Evolutionary conservation across 1,284 basidiomycete genomes (phyloP), one percentile per base, ranked within the genome.

Genomic region (Jaminaea rosea): DNA sequence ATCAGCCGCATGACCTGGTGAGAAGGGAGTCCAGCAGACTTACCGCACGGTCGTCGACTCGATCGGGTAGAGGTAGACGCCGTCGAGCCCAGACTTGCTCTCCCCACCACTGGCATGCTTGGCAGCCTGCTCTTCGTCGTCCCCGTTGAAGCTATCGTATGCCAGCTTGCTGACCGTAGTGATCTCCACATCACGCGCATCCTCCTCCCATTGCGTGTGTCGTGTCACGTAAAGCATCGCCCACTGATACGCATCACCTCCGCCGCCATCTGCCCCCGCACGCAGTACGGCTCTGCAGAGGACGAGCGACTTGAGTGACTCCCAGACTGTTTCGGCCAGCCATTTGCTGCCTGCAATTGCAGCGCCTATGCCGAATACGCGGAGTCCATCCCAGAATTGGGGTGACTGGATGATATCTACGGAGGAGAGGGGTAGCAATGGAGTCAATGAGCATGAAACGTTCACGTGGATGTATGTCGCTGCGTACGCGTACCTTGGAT

Each of bases 331-430:
- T 11, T 54, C 52, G 36, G 44, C 19, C 27, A 56, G 15, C 24
- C 28, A 34, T 26, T 55, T 49, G 21, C 53, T 45, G 9, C 36
- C 23, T 0, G 53, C 55, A 26, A 56, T 37, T 6, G 53, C 53
- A 3, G 52, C 53, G 24, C 53, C 53, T n/a, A 56, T 53, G 28
- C 47, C 46, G 21, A 56, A 56, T 17, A 56, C 23, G 11, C 34
- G 32, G 24, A 55, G 13, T 9, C 52, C 51, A 44, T 56, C 53
- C 19, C 46, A 23, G 34, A 56, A 56, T 45, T 56, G 53, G 1
- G 39, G 27, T n/a, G 50, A 52, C 3, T 3, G 6, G 26, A 56
- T 8, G 3, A 56, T 23, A 3, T 52, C 53, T 54, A 3, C 26
- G 8, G 19, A 21, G 13, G 41, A 24, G 41, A 44, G 5, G n/a